Evolutionary conservation across 2,329 filamentous ascomycete species (phyloP).

Genomic region (Colletotrichum sp.): DNA sequence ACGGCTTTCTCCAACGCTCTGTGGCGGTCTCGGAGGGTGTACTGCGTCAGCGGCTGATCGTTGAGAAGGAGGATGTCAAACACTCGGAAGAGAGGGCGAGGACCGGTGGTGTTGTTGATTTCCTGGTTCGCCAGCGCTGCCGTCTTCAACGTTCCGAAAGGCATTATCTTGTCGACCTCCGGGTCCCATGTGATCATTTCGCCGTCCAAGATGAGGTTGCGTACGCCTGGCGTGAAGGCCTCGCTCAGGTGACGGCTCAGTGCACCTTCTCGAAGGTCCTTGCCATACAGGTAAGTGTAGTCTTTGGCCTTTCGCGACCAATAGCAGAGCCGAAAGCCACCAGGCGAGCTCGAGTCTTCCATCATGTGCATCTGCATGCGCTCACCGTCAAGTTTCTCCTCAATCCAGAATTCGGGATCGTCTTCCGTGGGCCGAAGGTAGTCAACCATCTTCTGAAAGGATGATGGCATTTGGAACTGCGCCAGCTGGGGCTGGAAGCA

Average conservation of each 20-base stretch:
- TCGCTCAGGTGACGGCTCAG: slow-evolving; percentile 80
- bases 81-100: slow-evolving; percentile 80
- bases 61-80: slow-evolving; percentile 95
- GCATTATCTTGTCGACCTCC: slow-evolving; percentile 79
- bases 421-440: slow-evolving; percentile 70
- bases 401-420: slow-evolving; percentile 88
- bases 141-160: slow-evolving; percentile 93
- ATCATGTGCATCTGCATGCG: slow-evolving; percentile 96
- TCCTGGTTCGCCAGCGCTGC: slow-evolving; percentile 85
- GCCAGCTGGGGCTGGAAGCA: slow-evolving; percentile 97
- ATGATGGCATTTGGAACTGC: slow-evolving; percentile 83
- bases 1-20: slow-evolving; percentile 77
- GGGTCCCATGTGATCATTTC: slow-evolving; percentile 99
- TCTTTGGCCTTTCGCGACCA: slow-evolving; percentile 98
- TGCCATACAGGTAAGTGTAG: slow-evolving; percentile 93
- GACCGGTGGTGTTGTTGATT: slow-evolving; percentile 65
- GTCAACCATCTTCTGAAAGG: slow-evolving; percentile 79
- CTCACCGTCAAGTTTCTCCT: slow-evolving; percentile 97
- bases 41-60: slow-evolving; percentile 77
- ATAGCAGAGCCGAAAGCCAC: slow-evolving; percentile 79
- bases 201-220: slow-evolving; percentile 90
- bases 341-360: slow-evolving; percentile 69
- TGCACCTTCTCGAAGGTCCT: slow-evolving; percentile 77
- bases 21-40: slow-evolving; percentile 81
- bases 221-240: slow-evolving; percentile 79